phyloP scores from a whole-genome alignment of 2,329 filamentous ascomycete genomes.

The Parasarocladium wereldwijsianum region DNA sequence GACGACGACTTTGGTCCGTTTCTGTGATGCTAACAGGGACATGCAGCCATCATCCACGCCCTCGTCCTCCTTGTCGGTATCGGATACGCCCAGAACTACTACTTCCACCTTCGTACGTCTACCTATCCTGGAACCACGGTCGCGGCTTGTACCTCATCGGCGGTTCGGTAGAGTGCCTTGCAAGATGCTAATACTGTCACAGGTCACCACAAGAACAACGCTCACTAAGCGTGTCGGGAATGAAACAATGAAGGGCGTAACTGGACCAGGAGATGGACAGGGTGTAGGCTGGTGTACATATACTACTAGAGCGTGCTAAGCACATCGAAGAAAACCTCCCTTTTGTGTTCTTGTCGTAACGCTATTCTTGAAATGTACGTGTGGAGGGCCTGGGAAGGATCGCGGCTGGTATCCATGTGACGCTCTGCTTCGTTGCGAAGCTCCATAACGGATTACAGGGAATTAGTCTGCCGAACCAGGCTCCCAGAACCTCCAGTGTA shows the following conservation, averaged over 20 bases:
- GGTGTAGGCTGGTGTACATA: slow-evolving; percentile 25
- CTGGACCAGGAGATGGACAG: slow-evolving; percentile 1
- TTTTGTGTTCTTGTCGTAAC: slow-evolving; percentile 17
- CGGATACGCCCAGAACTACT: slow-evolving; percentile 97
- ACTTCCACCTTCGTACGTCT: slow-evolving; percentile 94
- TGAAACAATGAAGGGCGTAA: background rate
- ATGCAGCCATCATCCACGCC: slow-evolving; percentile 70
- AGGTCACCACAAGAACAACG: slow-evolving; percentile 99
- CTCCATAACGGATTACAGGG: too few relatives aligned
- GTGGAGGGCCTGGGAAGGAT: too few relatives aligned
- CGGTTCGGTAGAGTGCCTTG: background rate
- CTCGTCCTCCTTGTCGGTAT: slow-evolving; percentile 64
- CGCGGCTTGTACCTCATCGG: slow-evolving; percentile 3
- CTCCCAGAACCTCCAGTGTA: too few relatives aligned
- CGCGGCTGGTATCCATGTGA: too few relatives aligned
- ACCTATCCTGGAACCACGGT: background rate
- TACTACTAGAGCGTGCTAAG: slow-evolving; percentile 19
- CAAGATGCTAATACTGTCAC: too few relatives aligned
- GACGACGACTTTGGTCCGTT: too few relatives aligned
- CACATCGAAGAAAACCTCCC: slow-evolving; percentile 22
- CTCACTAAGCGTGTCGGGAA: slow-evolving; percentile 51
- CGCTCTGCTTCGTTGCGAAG: too few relatives aligned
- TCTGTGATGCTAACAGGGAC: slow-evolving; percentile 9
- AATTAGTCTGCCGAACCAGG: too few relatives aligned
- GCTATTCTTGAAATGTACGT: too few relatives aligned